Percentiles rank a stretch among this genome's conserved stretches.
Evolutionary conservation across 2,329 filamentous ascomycete species (phyloP).

Genomic region (Fusarium dimerum): DNA sequence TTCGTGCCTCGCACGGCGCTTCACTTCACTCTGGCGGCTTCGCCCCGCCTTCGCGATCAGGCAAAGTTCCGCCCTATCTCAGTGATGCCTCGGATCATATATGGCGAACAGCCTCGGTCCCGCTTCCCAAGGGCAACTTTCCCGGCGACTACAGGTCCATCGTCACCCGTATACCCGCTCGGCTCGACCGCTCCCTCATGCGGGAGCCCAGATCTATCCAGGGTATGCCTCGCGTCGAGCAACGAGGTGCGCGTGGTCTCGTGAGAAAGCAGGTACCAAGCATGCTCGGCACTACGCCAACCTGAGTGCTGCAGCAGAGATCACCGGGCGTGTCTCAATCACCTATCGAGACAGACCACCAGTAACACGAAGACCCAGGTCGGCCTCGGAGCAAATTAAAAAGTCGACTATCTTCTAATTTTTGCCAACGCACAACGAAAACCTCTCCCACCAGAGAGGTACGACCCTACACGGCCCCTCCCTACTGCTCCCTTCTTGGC

Average conservation of each 20-base stretch:
- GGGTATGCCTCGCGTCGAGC: slow-evolving; percentile 70
- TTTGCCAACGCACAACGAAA: too few relatives aligned
- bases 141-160: slow-evolving; percentile 62
- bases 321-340: neutral
- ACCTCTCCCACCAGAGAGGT: too few relatives aligned
- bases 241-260: slow-evolving; percentile 50
- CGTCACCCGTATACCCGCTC: slow-evolving; percentile 71
- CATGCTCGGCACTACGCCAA: slow-evolving; percentile 45
- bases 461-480: too few relatives aligned
- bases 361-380: too few relatives aligned
- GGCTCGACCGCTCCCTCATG: slow-evolving; percentile 84
- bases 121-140: slow-evolving; percentile 62
- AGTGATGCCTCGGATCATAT: slow-evolving; percentile 75
- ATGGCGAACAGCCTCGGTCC: slow-evolving; percentile 69
- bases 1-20: slow-evolving; percentile 56
- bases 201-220: slow-evolving; percentile 89
- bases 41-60: slow-evolving; percentile 36
- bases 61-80: slow-evolving; percentile 61
- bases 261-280: slow-evolving; percentile 58
- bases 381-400: too few relatives aligned
- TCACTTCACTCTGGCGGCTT: slow-evolving; percentile 42
- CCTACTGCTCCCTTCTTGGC: too few relatives aligned
- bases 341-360: too few relatives aligned
- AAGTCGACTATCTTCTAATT: too few relatives aligned
- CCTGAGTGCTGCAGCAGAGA: slow-evolving; percentile 26